Base-by-base conservation (phyloP, 495 filamentous ascomycete genomes). In the Jackrogersella minutella region DNA sequence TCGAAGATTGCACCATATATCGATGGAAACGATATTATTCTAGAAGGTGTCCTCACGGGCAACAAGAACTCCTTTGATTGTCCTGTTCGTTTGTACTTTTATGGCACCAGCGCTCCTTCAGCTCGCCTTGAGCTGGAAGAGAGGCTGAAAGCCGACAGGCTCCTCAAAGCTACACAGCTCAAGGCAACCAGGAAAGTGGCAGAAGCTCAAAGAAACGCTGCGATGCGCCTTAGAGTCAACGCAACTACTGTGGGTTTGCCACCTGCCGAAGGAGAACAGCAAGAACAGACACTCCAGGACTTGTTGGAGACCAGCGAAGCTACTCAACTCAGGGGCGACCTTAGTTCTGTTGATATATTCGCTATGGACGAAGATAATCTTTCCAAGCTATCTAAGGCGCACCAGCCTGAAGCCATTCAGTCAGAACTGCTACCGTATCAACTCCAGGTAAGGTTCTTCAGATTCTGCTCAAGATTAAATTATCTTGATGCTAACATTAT, bases 341-440 rank as follows among this genome's bases (percentile, higher is more conserved):
- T 88, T 0, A 78, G 91, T 34, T 87, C 91, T 43, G 80, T 88
- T 33, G 86, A 87, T 41, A 78, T 87, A 51, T 78, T 94, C 22
- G 86, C 89, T 0, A 88, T 93, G 74, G 83, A 85, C 43, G 92
- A 97, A 72, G 83, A 89, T 5, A 82, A 86, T 6, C 77, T 97
- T 34, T 84, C 84, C 1, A 84, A 86, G 34, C 87, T 97, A 86
- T 91, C 92, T 10, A 86, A 86, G 80, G 91, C 88, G 1, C 71
- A 84, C 2, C 88, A 88, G 60, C 93, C 93, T 0, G 69, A 78
- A 7, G 77, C 75, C 11, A 77, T 97, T 30, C 69, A 80, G 14
- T 90, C 92, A 0, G 73, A 84, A 39, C 75, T 97, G 24, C 82
- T 97, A 39, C 89, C 91, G 4, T 95, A 94, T 71, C 93, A 97